Base-by-base conservation (phyloP, 2,329 filamentous ascomycete species). In the Juglanconis oblonga region DNA sequence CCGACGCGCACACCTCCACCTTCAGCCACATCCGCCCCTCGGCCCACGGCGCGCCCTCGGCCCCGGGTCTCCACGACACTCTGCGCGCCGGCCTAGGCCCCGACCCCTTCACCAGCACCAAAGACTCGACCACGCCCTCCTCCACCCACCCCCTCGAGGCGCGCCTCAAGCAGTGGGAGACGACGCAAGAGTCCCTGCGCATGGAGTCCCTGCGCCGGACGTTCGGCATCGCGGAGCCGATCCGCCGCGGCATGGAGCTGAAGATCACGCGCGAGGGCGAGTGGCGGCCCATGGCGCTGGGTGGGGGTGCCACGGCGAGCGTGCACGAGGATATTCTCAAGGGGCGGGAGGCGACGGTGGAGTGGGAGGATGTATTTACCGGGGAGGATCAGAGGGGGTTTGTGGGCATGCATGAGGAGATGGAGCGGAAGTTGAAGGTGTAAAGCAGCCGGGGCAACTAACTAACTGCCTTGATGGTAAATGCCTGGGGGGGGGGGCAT, bases 291-390 rank as follows among this genome's bases (percentile, higher is more conserved):
- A 78, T 85, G 68, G 87, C 85, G 50, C 79, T 96, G 58, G 83
- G 86, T 49, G 86, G 87, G 42, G 76, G 79, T 55, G 78, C 71
- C 67, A 75, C 79, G 52, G 82, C 84, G 10, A 86, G 87, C 70
- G 81, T 98, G 55, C 93, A 97, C 77, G 91, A 92, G 79, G 94
- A 98, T 73, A 92, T 99, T 64, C 78, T 99, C 70, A 83, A 82
- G 63, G 93, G 92, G 4, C 80, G 87, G 70, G 95, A 98, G 73
- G 78, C 83, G 33, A 88, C 85, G 69, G 81, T 96, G 67, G 86
- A 82, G 8, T 99, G 95, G 95, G 95, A 99, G 82, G 95, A 98
- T 79, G 87, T 99, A 24, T 98, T 89, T 73, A 86, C 83, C 24
- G 91, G 92, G 62, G 88, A 90, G 67, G 91, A 94, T 75, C 83